Conservation (phyloP, 176 grass and related monocot species). For the Pharus latifolius region DNA sequence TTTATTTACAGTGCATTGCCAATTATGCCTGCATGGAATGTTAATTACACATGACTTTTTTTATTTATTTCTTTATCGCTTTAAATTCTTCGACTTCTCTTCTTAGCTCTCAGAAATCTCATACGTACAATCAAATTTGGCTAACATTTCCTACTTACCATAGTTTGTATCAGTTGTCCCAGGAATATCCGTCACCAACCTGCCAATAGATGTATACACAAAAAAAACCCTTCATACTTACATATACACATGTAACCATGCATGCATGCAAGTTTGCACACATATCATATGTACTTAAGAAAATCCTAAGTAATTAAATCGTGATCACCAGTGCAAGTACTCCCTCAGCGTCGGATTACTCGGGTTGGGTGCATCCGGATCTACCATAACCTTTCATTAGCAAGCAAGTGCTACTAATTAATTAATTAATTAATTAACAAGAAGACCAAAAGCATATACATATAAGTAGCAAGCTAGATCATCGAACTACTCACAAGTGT, state of each 20-base stretch:
- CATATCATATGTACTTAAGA: too few species aligned
- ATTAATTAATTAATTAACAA: neutral
- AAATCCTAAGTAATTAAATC: neutral
- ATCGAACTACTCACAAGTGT: slow-evolving; percentile 35
- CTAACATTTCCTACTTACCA: slow-evolving; percentile 15
- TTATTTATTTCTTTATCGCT: too few species aligned
- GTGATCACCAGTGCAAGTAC: slow-evolving; percentile 60
- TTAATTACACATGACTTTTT: too few species aligned
- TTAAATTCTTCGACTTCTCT: too few species aligned
- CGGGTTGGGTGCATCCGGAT: slow-evolving; percentile 65
- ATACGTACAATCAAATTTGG: neutral
- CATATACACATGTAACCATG: neutral
- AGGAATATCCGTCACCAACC: slow-evolving; percentile 66
- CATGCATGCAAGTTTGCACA: neutral
- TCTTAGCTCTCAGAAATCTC: neutral
- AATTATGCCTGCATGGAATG: too few species aligned
- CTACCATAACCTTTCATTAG: slow-evolving; percentile 43
- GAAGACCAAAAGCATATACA: neutral
- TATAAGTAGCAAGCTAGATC: too few species aligned
- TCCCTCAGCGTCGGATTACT: slow-evolving; percentile 49
- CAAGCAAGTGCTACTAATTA: neutral
- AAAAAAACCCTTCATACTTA: neutral
- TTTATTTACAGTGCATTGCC: too few species aligned
- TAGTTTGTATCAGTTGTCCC: slow-evolving; percentile 34
- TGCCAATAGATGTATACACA: slow-evolving; percentile 9